Base-by-base conservation (phyloP, 768 basidiomycete genomes). In the Tubosaeta sp. region DNA sequence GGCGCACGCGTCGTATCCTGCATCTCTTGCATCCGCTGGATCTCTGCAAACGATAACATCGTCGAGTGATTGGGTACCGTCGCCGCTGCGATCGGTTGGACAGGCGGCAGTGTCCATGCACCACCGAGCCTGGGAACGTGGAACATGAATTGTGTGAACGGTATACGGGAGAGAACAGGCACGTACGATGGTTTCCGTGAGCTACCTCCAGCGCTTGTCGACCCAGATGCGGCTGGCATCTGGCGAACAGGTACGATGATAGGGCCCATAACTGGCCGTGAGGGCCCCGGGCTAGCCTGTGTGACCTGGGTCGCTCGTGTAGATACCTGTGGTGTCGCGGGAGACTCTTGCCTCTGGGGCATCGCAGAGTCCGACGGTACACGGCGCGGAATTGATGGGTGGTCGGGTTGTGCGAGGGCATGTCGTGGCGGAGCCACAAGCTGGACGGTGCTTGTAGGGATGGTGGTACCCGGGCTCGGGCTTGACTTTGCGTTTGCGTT, bases 1-100 rank as follows among this genome's bases (percentile, higher is more conserved):
- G 63, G 62, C 6, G 69, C 63, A 9, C 49, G 39, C 2, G 63
- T 60, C 1, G 60, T 56, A 55, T 69, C 72, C 51, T 84, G 80
- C 53, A 83, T 78, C 36, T 79, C 76, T 65, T 94, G 88, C 39
- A 84, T 72, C 63, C 83, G 76, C 65, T 95, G 94, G 46, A 96
- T 96, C n/a, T 85, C 90, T 0, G 81, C 73, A 35, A 95, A 83
- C 1, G 93, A 92, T 51, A 84, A 72, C 0, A 60, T 48, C 19
- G 44, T 59, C 16, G 53, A 59, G n/a, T 60, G 42, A 16, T 48
- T 56, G 8, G 45, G 38, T 60, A 60, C 51, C 62, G 55, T 49
- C 61, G 66, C 59, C 46, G 59, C 69, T 6, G 69, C 68, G n/a
- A 72, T 64, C 0, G 81, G 76, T 52, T 80, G 76, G 1, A 74